phyloP scores from a whole-genome alignment of 2,329 filamentous ascomycete species.

The Penicillium sumatraense region DNA sequence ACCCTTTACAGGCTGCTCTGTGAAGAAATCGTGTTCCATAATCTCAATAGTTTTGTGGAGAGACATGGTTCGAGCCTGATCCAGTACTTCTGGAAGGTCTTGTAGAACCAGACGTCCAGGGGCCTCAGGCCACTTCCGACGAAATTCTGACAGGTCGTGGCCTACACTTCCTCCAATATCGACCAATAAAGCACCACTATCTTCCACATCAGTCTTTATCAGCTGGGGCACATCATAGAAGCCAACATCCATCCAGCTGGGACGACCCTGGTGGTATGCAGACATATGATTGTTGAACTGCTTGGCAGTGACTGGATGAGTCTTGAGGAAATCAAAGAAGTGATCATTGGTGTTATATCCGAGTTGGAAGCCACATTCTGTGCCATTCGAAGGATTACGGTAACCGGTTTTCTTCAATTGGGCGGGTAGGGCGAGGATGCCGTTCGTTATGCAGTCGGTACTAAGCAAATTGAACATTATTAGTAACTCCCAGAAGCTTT shows the following conservation, averaged over 20 bases:
- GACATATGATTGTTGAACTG: slow-evolving; percentile 37
- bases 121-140: slow-evolving; percentile 34
- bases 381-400: slow-evolving; percentile 30
- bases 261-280: slow-evolving; percentile 31
- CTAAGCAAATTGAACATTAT: slow-evolving; percentile 13
- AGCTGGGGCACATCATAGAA: slow-evolving; percentile 35
- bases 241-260: slow-evolving; percentile 36
- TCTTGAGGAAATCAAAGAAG: slow-evolving; percentile 34
- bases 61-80: slow-evolving; percentile 22
- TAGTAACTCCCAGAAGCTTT: too few relatives aligned
- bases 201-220: slow-evolving; percentile 8
- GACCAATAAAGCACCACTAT: slow-evolving; percentile 38
- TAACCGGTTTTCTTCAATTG: slow-evolving; percentile 33
- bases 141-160: slow-evolving; percentile 47
- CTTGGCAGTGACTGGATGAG: slow-evolving; percentile 20
- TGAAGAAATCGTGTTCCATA: too few relatives aligned
- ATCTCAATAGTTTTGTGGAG: slow-evolving; percentile 26
- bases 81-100: slow-evolving; percentile 50
- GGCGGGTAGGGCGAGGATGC: slow-evolving; percentile 29
- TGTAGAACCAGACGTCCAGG: slow-evolving; percentile 49
- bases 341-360: slow-evolving; percentile 31
- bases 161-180: slow-evolving; percentile 51
- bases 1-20: slow-evolving; percentile 52
- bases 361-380: slow-evolving; percentile 30
- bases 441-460: slow-evolving; percentile 32